A percentile compares a stretch with the other conserved stretches of the same genome.
These are phyloP conservation scores for Xylariaceae sp. DNA, from an alignment of 2,329 filamentous ascomycete species.

Conservation along the genomic window DNA sequence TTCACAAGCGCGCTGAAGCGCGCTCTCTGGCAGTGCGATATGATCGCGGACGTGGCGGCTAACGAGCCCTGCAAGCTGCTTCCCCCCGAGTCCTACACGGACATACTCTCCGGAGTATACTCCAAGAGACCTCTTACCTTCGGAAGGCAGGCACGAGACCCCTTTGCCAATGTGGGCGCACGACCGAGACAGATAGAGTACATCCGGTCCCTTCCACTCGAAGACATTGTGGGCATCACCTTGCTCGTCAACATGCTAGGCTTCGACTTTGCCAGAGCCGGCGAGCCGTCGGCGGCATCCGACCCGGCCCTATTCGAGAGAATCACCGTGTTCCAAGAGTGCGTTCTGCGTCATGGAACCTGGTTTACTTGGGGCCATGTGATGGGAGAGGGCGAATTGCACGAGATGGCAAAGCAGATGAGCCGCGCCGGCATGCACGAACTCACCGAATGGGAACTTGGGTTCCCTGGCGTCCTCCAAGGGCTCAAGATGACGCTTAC, in stretches of 20 bases:
- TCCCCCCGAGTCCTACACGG: conserved; percentile 1
- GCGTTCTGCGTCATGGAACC: conserved; percentile 26
- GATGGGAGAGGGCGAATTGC: neutral
- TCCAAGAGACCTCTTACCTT: neutral
- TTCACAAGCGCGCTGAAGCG: conserved; percentile 14
- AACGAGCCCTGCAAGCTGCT: conserved; percentile 6
- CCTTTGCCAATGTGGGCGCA: conserved; percentile 13
- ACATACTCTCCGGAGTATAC: conserved; percentile 3
- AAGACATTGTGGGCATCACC: conserved; percentile 20
- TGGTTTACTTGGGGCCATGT: conserved; percentile 24
- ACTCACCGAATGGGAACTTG: conserved; percentile 23
- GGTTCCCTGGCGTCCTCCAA: conserved; percentile 4
- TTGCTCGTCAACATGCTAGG: conserved; percentile 15
- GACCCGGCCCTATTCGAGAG: conserved; percentile 15
- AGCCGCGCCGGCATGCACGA: conserved; percentile 16
- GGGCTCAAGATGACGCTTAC: conserved; percentile 25
- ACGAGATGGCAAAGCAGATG: conserved; percentile 12
- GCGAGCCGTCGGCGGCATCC: neutral
- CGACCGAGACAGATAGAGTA: conserved; percentile 21
- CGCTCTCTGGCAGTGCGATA: conserved; percentile 24
- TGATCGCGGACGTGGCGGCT: conserved; percentile 26
- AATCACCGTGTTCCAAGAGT: conserved; percentile 23
- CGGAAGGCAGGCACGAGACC: conserved; percentile 10
- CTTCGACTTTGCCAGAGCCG: neutral
- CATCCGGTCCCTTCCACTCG: conserved; percentile 16